phyloP scores from a whole-genome alignment of 805 yeast species.

The Ogataea methanolica region DNA sequence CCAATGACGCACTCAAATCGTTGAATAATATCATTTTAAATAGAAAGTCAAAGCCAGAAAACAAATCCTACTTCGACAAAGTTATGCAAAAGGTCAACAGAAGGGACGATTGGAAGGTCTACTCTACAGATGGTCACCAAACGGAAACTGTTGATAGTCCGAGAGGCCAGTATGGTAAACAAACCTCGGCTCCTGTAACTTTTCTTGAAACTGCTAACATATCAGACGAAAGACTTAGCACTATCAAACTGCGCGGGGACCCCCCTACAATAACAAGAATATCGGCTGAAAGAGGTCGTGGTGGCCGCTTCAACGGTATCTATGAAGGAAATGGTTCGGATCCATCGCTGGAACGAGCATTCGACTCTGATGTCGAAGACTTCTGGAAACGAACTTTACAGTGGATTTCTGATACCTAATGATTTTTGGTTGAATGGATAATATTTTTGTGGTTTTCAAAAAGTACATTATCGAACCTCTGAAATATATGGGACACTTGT shows the following conservation, averaged over 20 bases:
- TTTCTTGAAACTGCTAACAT: too few relatives aligned
- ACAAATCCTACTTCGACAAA: conserved; percentile 11
- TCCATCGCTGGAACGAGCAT: background rate
- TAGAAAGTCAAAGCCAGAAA: background rate
- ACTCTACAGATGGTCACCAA: background rate
- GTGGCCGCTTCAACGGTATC: too few relatives aligned
- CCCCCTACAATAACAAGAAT: background rate
- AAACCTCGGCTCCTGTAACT: background rate
- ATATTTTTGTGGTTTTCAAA: too few relatives aligned
- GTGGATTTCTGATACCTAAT: conserved; percentile 1
- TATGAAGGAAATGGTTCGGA: background rate
- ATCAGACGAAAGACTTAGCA: background rate
- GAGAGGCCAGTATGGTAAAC: background rate
- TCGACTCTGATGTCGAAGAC: conserved; percentile 3
- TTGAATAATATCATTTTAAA: conserved; percentile 8
- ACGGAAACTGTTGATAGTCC: background rate
- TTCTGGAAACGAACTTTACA: conserved; percentile 8
- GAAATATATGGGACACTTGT: too few relatives aligned
- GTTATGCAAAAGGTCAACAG: conserved; percentile 3
- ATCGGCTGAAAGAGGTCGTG: background rate
- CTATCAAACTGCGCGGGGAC: background rate
- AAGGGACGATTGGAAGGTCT: background rate
- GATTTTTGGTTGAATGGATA: too few relatives aligned
- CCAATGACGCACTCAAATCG: conserved; percentile 19
- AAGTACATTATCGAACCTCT: too few relatives aligned